Conservation (phyloP, 257 asterid species). For the Solanum medicagineum region DNA sequence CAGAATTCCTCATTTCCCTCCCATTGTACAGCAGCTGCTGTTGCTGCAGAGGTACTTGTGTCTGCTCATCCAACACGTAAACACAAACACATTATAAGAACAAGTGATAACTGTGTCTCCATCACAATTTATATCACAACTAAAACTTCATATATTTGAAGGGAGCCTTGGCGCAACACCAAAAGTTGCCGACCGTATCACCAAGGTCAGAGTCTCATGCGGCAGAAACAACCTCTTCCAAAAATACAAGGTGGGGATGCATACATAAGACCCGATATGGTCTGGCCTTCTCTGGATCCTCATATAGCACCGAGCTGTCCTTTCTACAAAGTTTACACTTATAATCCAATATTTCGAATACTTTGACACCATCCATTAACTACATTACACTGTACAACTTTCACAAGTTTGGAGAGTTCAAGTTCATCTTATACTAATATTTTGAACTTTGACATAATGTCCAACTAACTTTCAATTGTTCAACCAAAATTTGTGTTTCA, state of each 20-base stretch:
- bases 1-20: slow-evolving; percentile 66
- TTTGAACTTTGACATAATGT: neutral
- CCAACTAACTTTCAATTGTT: neutral
- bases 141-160: neutral
- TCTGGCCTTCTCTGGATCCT: neutral
- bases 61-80: slow-evolving; percentile 35
- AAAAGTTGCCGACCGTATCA: neutral
- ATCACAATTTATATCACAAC: neutral
- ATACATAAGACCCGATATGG: neutral
- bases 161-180: neutral
- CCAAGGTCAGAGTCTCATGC: neutral
- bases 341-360: neutral
- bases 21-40: slow-evolving; percentile 85
- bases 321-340: neutral
- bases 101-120: neutral
- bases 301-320: neutral
- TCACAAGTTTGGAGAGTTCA: neutral
- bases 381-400: neutral
- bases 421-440: neutral
- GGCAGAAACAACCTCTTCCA: neutral
- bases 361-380: neutral
- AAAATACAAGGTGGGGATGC: neutral
- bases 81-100: neutral
- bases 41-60: slow-evolving; percentile 66
- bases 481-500: neutral